Evolutionary conservation across 495 filamentous ascomycete genomes (phyloP).

Genomic region (Penicillium desertorum): DNA sequence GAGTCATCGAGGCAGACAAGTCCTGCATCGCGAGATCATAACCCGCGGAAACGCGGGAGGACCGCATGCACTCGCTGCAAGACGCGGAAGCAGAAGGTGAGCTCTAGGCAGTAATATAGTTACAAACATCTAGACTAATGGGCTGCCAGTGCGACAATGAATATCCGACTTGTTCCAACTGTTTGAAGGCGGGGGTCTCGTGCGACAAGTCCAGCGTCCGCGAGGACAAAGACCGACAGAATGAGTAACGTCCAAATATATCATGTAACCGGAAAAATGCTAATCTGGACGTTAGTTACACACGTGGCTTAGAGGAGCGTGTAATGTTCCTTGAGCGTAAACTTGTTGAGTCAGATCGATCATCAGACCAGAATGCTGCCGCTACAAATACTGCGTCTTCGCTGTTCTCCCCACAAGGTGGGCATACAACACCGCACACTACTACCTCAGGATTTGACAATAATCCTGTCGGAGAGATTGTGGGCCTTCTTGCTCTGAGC

Average conservation of each 20-base stretch:
- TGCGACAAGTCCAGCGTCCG: slow-evolving; percentile 51
- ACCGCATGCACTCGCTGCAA: slow-evolving; percentile 55
- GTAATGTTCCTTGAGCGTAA: slow-evolving; percentile 48
- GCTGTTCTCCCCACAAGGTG: slow-evolving; percentile 29
- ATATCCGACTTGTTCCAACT: slow-evolving; percentile 52
- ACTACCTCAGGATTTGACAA: slow-evolving; percentile 33
- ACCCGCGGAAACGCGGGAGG: slow-evolving; percentile 51
- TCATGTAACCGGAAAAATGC: neutral
- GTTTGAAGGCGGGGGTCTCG: slow-evolving; percentile 45
- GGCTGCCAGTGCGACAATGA: slow-evolving; percentile 42
- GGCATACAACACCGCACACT: slow-evolving; percentile 25
- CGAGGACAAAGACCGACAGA: slow-evolving; percentile 44
- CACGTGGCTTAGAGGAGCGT: slow-evolving; percentile 48
- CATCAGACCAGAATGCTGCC: slow-evolving; percentile 15
- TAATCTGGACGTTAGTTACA: slow-evolving; percentile 35
- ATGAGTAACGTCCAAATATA: slow-evolving; percentile 33
- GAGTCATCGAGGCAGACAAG: slow-evolving; percentile 26
- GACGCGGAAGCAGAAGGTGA: slow-evolving; percentile 51
- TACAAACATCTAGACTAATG: neutral
- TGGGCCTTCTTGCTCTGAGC: slow-evolving; percentile 52
- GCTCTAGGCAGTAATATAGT: neutral
- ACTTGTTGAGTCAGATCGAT: slow-evolving; percentile 26
- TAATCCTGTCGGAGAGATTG: slow-evolving; percentile 51
- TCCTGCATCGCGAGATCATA: slow-evolving; percentile 34
- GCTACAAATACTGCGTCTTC: slow-evolving; percentile 22